Percentiles rank a stretch among this genome's conserved stretches.
phyloP scores from a whole-genome alignment of 495 filamentous ascomycete species.

The Aspergillus biplanus region DNA sequence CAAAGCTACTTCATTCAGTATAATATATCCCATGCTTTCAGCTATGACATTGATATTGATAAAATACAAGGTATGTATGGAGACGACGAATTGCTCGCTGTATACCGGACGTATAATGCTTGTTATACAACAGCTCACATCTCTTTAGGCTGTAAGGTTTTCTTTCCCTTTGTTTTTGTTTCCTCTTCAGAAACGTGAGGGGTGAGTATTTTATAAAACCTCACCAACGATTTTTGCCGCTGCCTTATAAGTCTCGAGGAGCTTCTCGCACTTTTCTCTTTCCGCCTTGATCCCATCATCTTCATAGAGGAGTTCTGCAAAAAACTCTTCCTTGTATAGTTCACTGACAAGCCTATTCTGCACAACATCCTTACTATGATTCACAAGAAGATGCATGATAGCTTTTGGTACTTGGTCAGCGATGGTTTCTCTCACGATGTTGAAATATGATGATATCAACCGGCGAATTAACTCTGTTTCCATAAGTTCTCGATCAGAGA shows the following conservation, averaged over 20 bases:
- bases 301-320: conserved; percentile 93
- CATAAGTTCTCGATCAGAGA: conserved; percentile 93
- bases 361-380: conserved; percentile 95
- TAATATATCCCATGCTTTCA: background rate
- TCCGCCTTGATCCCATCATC: conserved; percentile 97
- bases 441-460: conserved; percentile 96
- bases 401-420: conserved; percentile 98
- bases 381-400: conserved; percentile 97
- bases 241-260: conserved; percentile 92
- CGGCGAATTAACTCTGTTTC: conserved; percentile 97
- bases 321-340: conserved; percentile 91
- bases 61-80: conserved; percentile 1
- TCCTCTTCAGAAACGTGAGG: background rate
- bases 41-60: background rate
- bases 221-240: conserved; percentile 97
- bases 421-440: conserved; percentile 95
- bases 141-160: background rate
- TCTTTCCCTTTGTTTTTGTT: background rate
- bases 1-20: too few species aligned
- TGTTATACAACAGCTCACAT: background rate
- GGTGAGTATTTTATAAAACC: conserved; percentile 66
- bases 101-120: background rate
- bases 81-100: background rate
- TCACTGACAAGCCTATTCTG: conserved; percentile 96
- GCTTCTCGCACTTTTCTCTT: conserved; percentile 94